Evolutionary conservation across 1,139 yeast genomes (phyloP).

Genomic region (Cylindricascospora bacillispora): DNA sequence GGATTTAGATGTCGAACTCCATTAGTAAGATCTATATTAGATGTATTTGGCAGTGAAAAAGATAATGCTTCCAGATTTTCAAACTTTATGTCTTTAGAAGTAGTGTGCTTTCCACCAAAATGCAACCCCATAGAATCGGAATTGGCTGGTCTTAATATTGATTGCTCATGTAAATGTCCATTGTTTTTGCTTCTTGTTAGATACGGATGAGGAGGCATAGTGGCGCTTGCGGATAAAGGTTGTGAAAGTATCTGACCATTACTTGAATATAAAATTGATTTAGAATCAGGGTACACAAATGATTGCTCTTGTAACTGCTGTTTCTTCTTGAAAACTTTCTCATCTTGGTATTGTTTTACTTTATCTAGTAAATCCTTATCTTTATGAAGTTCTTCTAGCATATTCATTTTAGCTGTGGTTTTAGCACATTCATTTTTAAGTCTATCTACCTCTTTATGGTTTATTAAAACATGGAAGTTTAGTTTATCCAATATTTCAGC

Average conservation of each 20-base stretch:
- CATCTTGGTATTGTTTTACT: constrained; percentile 16
- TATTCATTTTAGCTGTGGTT: constrained; percentile 47
- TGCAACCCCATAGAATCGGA: constrained; percentile 3
- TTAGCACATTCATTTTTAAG: constrained; percentile 53
- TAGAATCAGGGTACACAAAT: constrained; percentile 2
- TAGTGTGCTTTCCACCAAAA: neutral
- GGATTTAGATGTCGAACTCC: constrained; percentile 7
- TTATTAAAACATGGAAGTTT: constrained; percentile 57
- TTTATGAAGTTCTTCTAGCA: constrained; percentile 42
- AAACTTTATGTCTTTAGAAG: neutral
- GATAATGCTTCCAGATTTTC: too few species aligned
- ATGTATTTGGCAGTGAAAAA: neutral
- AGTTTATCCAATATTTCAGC: constrained; percentile 31
- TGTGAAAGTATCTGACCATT: too few species aligned
- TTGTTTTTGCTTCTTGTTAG: constrained; percentile 25
- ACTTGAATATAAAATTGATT: neutral
- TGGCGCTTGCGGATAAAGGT: constrained; percentile 7
- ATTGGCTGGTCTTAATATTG: constrained; percentile 14
- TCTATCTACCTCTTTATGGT: constrained; percentile 49
- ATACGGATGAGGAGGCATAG: constrained; percentile 12
- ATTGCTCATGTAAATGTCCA: constrained; percentile 11
- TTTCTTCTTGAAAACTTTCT: constrained; percentile 7
- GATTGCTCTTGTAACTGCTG: constrained; percentile 4
- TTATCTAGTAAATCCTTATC: constrained; percentile 23
- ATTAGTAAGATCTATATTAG: neutral